These are phyloP conservation scores for Trichoderma sp. DNA, from an alignment of 2,329 filamentous ascomycete genomes.

Conservation along the genomic window DNA sequence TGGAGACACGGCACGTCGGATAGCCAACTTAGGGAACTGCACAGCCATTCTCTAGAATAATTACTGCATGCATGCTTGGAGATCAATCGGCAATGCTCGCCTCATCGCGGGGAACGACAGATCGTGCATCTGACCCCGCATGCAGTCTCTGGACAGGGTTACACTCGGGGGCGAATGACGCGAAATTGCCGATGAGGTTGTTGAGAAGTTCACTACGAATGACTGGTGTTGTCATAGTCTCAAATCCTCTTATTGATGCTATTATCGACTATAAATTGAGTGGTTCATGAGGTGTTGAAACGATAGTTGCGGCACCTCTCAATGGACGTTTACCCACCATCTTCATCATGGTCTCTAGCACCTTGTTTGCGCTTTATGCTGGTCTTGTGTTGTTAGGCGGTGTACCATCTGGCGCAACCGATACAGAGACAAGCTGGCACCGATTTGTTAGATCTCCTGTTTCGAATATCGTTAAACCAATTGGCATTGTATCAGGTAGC, in stretches of 20 bases:
- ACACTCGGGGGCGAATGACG: slow-evolving; percentile 11
- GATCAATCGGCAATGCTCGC: neutral
- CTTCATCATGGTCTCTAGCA: neutral
- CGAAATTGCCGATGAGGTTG: neutral
- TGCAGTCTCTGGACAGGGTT: neutral
- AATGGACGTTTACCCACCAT: neutral
- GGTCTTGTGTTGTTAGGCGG: neutral
- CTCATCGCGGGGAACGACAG: neutral
- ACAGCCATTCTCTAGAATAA: neutral
- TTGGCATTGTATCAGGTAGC: neutral
- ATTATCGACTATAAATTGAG: neutral
- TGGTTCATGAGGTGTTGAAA: neutral
- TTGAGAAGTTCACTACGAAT: neutral
- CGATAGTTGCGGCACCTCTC: neutral
- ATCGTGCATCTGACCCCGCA: slow-evolving; percentile 7
- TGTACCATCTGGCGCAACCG: neutral
- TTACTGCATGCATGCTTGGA: neutral
- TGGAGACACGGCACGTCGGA: neutral
- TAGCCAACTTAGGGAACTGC: neutral
- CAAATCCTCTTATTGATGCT: neutral
- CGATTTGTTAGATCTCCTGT: neutral
- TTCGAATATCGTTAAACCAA: neutral
- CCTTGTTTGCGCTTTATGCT: neutral
- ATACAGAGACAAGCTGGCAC: neutral
- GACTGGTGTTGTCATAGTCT: neutral